Evolutionary conservation across 163 green algal genomes (phyloP), one percentile per base, ranked within the genome.

Genomic region (Coccomyxa subellipsoidea): DNA sequence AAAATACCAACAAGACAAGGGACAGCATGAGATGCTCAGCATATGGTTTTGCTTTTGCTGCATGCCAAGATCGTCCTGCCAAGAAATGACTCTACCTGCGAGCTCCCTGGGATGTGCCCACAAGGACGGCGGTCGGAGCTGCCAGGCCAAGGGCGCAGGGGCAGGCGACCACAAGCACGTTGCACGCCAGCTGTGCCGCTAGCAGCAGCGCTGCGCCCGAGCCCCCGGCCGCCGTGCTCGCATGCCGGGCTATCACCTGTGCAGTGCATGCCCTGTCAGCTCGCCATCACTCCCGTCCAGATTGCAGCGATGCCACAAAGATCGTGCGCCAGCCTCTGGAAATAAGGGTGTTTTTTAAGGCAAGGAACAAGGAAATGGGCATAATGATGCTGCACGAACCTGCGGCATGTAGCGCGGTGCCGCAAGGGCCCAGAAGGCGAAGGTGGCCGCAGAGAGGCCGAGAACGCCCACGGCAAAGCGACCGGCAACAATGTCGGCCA

Each of bases 121-220:
- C 93, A 38, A 97, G 90, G 31, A 97, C 93, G 9, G 90, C 94
- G 1, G 95, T 98, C n/a, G 95, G 95, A 7, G 94, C 95, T n/a
- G 95, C 95, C 37, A 98, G 90, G 36, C 95, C 95, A n/a, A 98
- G 88, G 2, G 95, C 95, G 84, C 95, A 98, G 38, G 95, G 95
- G 87, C 95, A 98, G 12, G 95, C 94, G 29, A 98, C 93, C 71
- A 97, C 93, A 79, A 99, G 85, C 81, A 99, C 96, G 82, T 96
- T 98, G 90, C 92, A 97, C 0, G 95, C 96, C 81, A 99, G 91
- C 89, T 98, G 96, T 72, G 94, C 80, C 35, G 80, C 84, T 35
- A 98, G 89, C 78, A 97, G 87, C 39, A 96, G 78, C 6, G 76
- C 80, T 36, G 84, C 89, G 7, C 85, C 80, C 27, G 12, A 23